Percentiles rank a stretch among this genome's conserved stretches.
These are phyloP conservation scores for Chaetomium tenue DNA, from an alignment of 495 filamentous ascomycete genomes.

Conservation along the genomic window DNA sequence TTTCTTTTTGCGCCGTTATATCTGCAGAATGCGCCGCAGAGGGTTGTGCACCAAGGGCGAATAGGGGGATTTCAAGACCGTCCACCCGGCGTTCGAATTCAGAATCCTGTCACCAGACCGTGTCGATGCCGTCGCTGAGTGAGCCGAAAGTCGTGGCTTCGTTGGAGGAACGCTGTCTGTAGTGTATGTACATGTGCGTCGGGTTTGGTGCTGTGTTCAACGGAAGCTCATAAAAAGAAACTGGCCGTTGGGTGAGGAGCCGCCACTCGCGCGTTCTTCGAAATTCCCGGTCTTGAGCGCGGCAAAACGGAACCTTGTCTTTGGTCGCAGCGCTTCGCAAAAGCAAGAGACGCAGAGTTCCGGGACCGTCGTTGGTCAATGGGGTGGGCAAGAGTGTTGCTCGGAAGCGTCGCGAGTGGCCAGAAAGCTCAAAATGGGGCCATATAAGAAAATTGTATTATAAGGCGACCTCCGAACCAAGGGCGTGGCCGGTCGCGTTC, in stretches of 20 bases:
- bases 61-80: neutral
- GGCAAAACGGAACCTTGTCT: conserved; percentile 5
- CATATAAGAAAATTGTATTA: conserved; percentile 22
- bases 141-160: neutral
- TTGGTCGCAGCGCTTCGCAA: conserved; percentile 5
- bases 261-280: neutral
- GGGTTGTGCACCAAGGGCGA: neutral
- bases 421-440: conserved; percentile 26
- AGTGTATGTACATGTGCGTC: neutral
- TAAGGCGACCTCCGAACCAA: neutral
- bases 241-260: neutral
- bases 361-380: conserved; percentile 9
- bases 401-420: neutral
- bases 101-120: neutral
- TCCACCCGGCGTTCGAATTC: neutral
- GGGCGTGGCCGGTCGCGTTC: neutral
- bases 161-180: neutral
- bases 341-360: neutral
- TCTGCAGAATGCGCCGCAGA: neutral
- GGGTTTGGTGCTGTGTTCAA: neutral
- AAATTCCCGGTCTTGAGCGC: neutral
- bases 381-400: neutral
- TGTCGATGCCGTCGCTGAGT: neutral
- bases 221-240: too few relatives aligned
- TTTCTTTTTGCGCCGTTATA: conserved; percentile 5